Percentiles rank a stretch among this genome's conserved stretches.
These are phyloP conservation scores for Coemansia sp. DNA, from an alignment of 192 early-diverging fungal genomes.

Conservation along the genomic window DNA sequence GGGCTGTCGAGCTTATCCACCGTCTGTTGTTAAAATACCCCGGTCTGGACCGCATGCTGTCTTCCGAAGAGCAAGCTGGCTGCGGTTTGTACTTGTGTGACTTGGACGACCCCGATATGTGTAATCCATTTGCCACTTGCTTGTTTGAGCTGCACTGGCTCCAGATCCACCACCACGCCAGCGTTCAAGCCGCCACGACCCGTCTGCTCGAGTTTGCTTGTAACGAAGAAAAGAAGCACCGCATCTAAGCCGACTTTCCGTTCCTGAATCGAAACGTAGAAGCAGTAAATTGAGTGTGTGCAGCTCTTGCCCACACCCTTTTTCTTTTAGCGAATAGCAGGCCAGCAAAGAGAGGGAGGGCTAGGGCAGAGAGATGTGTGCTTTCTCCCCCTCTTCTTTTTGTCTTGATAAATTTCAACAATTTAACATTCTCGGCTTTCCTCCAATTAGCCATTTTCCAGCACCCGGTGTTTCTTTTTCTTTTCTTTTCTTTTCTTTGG, in stretches of 20 bases:
- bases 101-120: slow-evolving; percentile 90
- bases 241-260: slow-evolving; percentile 9
- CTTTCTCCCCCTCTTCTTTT: slow-evolving; percentile 2
- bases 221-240: slow-evolving; percentile 45
- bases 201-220: slow-evolving; percentile 39
- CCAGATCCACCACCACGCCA: slow-evolving; percentile 39
- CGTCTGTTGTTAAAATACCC: slow-evolving; percentile 59
- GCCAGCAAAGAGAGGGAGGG: not conserved
- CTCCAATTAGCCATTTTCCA: not conserved
- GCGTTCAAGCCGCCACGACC: slow-evolving; percentile 35
- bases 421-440: slow-evolving; percentile 2
- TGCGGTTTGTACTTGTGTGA: slow-evolving; percentile 79
- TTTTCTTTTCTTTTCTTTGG: not conserved
- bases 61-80: slow-evolving; percentile 64
- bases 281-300: not conserved
- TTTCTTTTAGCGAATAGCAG: not conserved
- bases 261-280: not conserved
- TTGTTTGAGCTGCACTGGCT: slow-evolving; percentile 84
- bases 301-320: no score
- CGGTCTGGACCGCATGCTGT: slow-evolving; percentile 60
- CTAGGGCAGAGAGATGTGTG: not conserved
- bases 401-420: slow-evolving; percentile 5
- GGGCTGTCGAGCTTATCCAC: slow-evolving; percentile 60
- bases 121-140: slow-evolving; percentile 91
- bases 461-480: not conserved